Conservation (phyloP, 2,329 filamentous ascomycete genomes). For the Thelonectria rubi region DNA sequence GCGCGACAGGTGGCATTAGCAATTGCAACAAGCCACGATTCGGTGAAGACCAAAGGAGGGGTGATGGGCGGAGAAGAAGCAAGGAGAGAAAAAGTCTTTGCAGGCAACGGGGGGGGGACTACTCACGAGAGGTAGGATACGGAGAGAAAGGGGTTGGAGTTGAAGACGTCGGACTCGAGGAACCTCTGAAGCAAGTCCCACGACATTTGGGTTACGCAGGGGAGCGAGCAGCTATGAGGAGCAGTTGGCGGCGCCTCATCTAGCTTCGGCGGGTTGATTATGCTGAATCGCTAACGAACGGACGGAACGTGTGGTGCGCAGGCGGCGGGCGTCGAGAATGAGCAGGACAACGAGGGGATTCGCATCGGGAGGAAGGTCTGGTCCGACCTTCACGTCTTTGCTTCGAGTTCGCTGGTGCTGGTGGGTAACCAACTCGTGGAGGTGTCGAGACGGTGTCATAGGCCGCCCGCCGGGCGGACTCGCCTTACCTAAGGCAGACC, state of each 20-base stretch:
- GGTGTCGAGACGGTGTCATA: conserved; percentile 19
- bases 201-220: conserved; percentile 65
- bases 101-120: conserved; percentile 11
- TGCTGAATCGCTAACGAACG: conserved; percentile 20
- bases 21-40: conserved; percentile 29
- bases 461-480: conserved; percentile 4
- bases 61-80: neutral
- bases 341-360: conserved; percentile 6
- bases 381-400: too few species aligned
- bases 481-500: conserved; percentile 21
- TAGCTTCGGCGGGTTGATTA: conserved; percentile 43
- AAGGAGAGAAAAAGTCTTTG: neutral
- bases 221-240: conserved; percentile 43
- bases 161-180: conserved; percentile 94
- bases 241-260: conserved; percentile 50
- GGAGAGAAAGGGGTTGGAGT: conserved; percentile 87
- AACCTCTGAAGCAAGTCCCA: conserved; percentile 91
- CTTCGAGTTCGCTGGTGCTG: conserved; percentile 14
- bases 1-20: conserved; percentile 42
- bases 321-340: conserved; percentile 7
- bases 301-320: conserved; percentile 12
- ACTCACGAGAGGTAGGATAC: conserved; percentile 89
- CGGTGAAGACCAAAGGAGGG: conserved; percentile 26
- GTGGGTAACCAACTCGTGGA: conserved; percentile 22
- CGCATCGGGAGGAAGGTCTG: conserved; percentile 20